Percentiles rank a stretch among this genome's conserved stretches.
These are phyloP conservation scores for Salix viminalis DNA, from an alignment of 345 rosid genomes.

Conservation along the genomic window DNA sequence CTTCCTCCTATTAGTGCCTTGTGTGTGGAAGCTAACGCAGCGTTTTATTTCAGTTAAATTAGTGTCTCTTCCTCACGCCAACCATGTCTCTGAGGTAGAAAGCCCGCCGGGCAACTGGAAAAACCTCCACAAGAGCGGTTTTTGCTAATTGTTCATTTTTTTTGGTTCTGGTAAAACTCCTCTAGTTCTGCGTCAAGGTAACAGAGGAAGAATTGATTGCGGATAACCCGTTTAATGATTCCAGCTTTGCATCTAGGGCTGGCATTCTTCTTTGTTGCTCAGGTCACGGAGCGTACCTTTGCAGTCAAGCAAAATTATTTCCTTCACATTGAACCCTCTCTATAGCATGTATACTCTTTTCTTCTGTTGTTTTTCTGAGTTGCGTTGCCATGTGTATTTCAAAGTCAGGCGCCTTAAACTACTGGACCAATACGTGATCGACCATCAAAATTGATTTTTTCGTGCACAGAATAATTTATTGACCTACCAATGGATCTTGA, in stretches of 20 bases:
- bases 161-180: background rate
- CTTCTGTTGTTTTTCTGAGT: background rate
- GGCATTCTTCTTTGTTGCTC: no score
- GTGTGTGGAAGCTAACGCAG: background rate
- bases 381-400: background rate
- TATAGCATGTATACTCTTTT: background rate
- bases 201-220: background rate
- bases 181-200: background rate
- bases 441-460: no score
- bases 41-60: background rate
- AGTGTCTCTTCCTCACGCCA: background rate
- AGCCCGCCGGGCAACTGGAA: background rate
- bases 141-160: background rate
- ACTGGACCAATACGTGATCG: no score
- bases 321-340: background rate
- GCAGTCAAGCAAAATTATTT: no score
- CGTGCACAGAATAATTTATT: no score
- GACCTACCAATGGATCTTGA: no score
- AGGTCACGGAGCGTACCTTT: no score
- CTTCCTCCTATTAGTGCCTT: background rate
- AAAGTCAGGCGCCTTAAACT: background rate
- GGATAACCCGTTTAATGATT: no score
- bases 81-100: no score
- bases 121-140: background rate
- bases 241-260: background rate